Conservation (phyloP, 1,139 yeast species). For the Diutina rugosa region DNA sequence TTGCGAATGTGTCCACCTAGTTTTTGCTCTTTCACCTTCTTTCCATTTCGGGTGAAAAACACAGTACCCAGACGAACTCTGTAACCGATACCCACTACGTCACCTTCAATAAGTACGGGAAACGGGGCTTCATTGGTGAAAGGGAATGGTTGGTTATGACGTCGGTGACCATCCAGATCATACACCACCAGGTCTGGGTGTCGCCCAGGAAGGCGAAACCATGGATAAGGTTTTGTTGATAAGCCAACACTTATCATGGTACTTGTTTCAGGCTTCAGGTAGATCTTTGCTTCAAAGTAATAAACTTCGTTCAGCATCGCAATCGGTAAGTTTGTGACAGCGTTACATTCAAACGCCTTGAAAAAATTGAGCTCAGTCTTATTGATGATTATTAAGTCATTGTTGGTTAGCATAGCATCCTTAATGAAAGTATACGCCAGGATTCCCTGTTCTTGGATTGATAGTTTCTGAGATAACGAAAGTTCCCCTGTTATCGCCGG, state of each 20-base stretch:
- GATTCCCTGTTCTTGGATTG: conserved; percentile 85
- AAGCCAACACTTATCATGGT: conserved; percentile 33
- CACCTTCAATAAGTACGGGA: conserved; percentile 41
- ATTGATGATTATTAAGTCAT: conserved; percentile 50
- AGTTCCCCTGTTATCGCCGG: conserved; percentile 38
- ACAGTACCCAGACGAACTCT: conserved; percentile 48
- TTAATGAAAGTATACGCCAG: conserved; percentile 87
- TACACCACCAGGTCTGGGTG: conserved; percentile 36
- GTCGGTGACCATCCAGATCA: conserved; percentile 40
- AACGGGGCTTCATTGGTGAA: conserved; percentile 25
- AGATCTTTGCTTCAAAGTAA: conserved; percentile 72
- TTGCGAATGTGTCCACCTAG: conserved; percentile 12
- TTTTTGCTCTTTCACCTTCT: conserved; percentile 50
- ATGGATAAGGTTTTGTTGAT: conserved; percentile 41
- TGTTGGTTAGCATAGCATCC: conserved; percentile 47
- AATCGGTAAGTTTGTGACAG: conserved; percentile 77
- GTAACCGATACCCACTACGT: conserved; percentile 57
- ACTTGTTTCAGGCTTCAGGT: conserved; percentile 42
- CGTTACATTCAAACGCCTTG: conserved; percentile 59
- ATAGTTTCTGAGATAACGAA: conserved; percentile 37
- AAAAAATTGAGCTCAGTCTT: conserved; percentile 70
- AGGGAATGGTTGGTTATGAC: conserved; percentile 38
- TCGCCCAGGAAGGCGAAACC: conserved; percentile 47
- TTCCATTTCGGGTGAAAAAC: conserved; percentile 60
- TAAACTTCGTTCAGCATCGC: conserved; percentile 81